phyloP scores from a whole-genome alignment of 805 yeast genomes.

The Cyberlindnera mycetangii region DNA sequence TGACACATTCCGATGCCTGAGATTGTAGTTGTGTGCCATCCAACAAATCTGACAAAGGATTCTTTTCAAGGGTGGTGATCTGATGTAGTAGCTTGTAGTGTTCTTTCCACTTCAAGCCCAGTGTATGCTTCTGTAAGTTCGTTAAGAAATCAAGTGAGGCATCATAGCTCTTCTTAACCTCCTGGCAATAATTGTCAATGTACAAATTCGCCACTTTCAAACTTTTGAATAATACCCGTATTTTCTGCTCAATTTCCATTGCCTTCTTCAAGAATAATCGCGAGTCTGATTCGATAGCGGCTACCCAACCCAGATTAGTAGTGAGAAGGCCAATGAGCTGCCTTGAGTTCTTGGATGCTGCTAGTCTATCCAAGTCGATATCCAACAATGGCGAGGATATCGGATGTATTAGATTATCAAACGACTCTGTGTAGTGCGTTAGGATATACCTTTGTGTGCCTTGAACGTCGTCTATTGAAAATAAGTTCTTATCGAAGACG shows the following conservation, averaged over 20 bases:
- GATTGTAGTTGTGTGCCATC: slow-evolving; percentile 28
- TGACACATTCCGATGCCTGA: slow-evolving; percentile 24
- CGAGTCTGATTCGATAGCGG: slow-evolving; percentile 42
- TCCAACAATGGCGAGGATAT: slow-evolving; percentile 36
- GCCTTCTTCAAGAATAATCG: slow-evolving; percentile 32
- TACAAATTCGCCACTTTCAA: slow-evolving; percentile 48
- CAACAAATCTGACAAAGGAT: slow-evolving; percentile 16
- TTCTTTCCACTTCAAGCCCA: slow-evolving; percentile 27
- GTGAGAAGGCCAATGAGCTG: slow-evolving; percentile 35
- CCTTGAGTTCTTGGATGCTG: slow-evolving; percentile 21
- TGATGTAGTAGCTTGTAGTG: slow-evolving; percentile 11
- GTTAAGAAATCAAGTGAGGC: slow-evolving; percentile 36
- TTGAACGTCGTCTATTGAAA: slow-evolving; percentile 33
- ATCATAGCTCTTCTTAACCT: slow-evolving; percentile 45
- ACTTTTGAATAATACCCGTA: slow-evolving; percentile 42
- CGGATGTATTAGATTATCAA: slow-evolving; percentile 31
- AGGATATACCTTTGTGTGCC: slow-evolving; percentile 19
- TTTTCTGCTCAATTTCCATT: slow-evolving; percentile 32
- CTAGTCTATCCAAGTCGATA: slow-evolving; percentile 18
- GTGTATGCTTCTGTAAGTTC: slow-evolving; percentile 40
- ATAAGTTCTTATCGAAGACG: slow-evolving; percentile 61
- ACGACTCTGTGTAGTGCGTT: slow-evolving; percentile 6
- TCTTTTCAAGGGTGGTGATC: slow-evolving; percentile 10
- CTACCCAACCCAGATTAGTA: slow-evolving; percentile 50
- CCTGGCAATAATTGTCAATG: slow-evolving; percentile 44